Base-by-base conservation (phyloP, 164 flowering plant species). In the Tetrastigma voinierianum region DNA sequence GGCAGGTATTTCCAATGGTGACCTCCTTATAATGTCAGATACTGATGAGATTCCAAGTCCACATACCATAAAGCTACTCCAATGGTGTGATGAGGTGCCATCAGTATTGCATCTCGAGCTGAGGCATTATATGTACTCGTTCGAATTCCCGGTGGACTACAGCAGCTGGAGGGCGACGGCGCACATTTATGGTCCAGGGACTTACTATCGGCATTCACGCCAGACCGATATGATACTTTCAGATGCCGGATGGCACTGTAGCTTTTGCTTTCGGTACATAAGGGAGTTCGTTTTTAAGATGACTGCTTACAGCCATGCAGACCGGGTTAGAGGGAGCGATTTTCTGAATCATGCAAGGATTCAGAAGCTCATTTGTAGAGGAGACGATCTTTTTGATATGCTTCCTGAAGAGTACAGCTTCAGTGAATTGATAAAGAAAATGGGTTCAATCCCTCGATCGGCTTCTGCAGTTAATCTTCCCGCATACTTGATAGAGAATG, bases 391-490 rank as follows among this genome's bases (percentile, higher is more conserved):
- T 6, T 85, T 77, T 49, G 89, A 85, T 64, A 85, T 85, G 89
- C 73, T 83, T 9, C 89, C 87, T 0, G 89, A 85, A 47, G 89
- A 85, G 70, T 85, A 77, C 67, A 76, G 77, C 51, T 85, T 83
- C 62, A 45, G 59, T 65, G 83, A 85, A 48, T 62, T 85, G 68
- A 76, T 85, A 25, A 81, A 76, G 75, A 85, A 83, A 75, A 72
- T 85, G 79, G 89, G 89, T 18, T 51, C 89, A 11, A 78, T 85
- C 16, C 89, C 87, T 0, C 76, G 62, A 14, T 81, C 89, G 9
- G 69, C 84, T 23, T 85, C 89, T n/a, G 89, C 84, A 6, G 85
- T 85, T 58, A 80, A 85, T 65, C 84, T 85, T n/a, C 89, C 89
- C 12, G 74, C 84, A 14, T 74, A 69, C 59, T 58, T 85, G 60